Base-by-base conservation (phyloP, 495 filamentous ascomycete species). In the Xylaria cubensis region DNA sequence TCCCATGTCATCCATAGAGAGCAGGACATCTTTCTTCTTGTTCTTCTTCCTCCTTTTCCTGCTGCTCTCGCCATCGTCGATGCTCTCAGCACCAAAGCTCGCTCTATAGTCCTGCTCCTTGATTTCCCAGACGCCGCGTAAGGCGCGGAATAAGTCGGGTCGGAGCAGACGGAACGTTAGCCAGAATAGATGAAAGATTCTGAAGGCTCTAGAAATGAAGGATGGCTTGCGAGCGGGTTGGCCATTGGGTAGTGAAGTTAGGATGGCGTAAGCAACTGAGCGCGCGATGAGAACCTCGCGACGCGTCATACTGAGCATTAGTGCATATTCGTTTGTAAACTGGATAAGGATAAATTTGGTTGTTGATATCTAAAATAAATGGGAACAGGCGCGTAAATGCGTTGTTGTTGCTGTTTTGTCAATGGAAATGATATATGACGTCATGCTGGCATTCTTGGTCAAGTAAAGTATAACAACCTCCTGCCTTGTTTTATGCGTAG, bases 1-100 rank as follows among this genome's bases (percentile, higher is more conserved):
- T 0, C 89, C 89, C 74, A 90, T 74, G 65, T 90, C 88, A 1
- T 87, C 88, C 75, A 89, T 83, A 4, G 85, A 73, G 39, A 82
- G 77, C 46, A 90, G 72, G 0, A 58, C 56, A 34, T 36, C 67
- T 36, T 69, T 70, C 10, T 50, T 48, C 64, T 72, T 48, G 61
- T 72, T 74, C 10, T 68, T 67, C 55, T 62, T 64, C 26, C n/a
- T 48, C 21, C 24, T 72, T 71, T 69, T 48, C n/a, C 41, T 42
- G 62, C 34, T 81, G 74, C 7, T 76, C 70, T 21, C 79, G 74
- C 41, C 74, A 76, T 50, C 74, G 51, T 58, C 36, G 19, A 55
- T 39, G 39, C 66, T 80, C 21, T 78, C 75, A 7, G 77, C 78
- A n/a, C 79, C 79, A 71, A 91, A 90, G 36, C 84, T 88, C 21